A percentile compares a stretch with the other conserved stretches of the same genome.
phyloP scores from a whole-genome alignment of 139 green algal genomes.

The Chlamydomonas incerta region DNA sequence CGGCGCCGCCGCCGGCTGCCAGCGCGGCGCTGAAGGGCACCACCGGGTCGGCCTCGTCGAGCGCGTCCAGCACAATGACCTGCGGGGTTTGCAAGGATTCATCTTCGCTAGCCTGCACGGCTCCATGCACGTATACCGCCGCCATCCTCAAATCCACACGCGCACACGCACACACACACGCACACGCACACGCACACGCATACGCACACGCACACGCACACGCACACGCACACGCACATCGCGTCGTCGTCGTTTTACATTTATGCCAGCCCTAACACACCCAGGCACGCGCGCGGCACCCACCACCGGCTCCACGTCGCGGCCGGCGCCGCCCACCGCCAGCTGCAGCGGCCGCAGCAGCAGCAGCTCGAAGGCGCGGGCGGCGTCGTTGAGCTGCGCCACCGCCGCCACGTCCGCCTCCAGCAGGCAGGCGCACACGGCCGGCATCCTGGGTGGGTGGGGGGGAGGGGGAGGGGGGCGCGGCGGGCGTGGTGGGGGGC shows the following conservation, averaged over 20 bases:
- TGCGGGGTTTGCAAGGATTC: too few relatives aligned
- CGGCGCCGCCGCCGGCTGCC: neutral
- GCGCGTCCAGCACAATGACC: conserved; percentile 13
- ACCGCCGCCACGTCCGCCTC: neutral
- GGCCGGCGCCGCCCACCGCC: too few relatives aligned
- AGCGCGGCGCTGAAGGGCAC: neutral
- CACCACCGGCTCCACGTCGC: neutral
- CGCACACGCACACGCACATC: too few relatives aligned
- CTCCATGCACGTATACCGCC: too few relatives aligned
- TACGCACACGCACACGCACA: too few relatives aligned
- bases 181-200: too few relatives aligned
- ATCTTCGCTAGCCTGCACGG: too few relatives aligned
- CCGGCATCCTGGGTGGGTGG: neutral
- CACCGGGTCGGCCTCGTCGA: conserved; percentile 32
- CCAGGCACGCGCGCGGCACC: too few relatives aligned
- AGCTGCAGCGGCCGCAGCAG: conserved; percentile 3
- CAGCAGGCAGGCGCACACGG: neutral
- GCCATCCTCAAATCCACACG: too few relatives aligned
- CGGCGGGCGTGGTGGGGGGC: neutral
- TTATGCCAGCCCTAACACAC: neutral
- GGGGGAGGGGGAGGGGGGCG: neutral
- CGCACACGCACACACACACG: too few relatives aligned
- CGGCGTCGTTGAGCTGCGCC: conserved; percentile 13
- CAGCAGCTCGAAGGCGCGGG: conserved; percentile 6
- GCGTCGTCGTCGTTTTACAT: neutral